Evolutionary conservation across 192 early-diverging fungal genomes (phyloP), one percentile per base, ranked within the genome.

Genomic region (Funneliformis mosseae): DNA sequence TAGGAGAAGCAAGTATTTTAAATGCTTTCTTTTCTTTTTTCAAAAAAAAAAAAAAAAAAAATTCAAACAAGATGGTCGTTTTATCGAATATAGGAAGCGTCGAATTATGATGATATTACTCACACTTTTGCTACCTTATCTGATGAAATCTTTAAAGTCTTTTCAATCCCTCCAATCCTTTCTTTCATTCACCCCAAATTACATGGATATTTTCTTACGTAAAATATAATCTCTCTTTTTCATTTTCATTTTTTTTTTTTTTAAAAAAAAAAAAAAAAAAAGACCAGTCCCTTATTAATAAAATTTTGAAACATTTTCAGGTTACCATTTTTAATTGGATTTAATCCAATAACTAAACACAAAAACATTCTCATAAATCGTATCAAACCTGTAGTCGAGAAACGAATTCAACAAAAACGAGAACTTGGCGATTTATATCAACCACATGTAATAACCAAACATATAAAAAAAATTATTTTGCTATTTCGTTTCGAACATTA

Each of bases 341-440:
- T 14, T 23, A 73, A 25, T 42, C 71, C 71, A 45, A 48, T 73
- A 25, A 4, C 23, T 0, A 14, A 42, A 9, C 71, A 73, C 46
- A 48, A 42, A 48, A 41, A 73, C 2, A 23, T 73, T 73, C 41
- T 73, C n/a, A 42, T 73, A 42, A 73, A 73, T 16, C 21, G 46
- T 2, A 41, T 38, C 11, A 73, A 48, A 28, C 71, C 71, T 1
- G 7, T 73, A 41, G n/a, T 73, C 46, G 71, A 73, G 27, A 42
- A 46, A 21, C 71, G 71, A 10, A 25, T 46, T 42, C 41, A 41
- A 25, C 42, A 42, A n/a, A 73, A 23, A 23, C 21, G 46, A 27
- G 16, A n/a, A 18, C 46, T 73, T 73, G 71, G 71, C 0, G 43
- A 73, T 42, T 41, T 39, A 72, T 41, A 42, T 33, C 23, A 27